A percentile compares a stretch with the other conserved stretches of the same genome.
Evolutionary conservation across 2,329 filamentous ascomycete species (phyloP).

Genomic region (Phialocephala sp.): DNA sequence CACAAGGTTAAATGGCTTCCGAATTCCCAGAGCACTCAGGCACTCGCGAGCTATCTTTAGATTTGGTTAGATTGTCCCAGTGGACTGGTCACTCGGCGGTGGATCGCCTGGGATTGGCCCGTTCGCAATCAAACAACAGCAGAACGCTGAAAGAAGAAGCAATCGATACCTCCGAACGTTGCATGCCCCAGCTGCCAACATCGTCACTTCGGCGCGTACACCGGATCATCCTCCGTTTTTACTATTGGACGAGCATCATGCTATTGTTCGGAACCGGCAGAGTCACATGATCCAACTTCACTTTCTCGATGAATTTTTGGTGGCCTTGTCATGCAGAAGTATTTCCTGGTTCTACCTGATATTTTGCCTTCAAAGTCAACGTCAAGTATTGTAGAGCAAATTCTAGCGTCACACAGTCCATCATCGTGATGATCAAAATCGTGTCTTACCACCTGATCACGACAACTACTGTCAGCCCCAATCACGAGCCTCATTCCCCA

Average conservation of each 20-base stretch:
- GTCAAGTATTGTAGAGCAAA: not conserved
- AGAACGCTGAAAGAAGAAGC: not conserved
- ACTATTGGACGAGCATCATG: not conserved
- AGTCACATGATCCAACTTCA: not conserved
- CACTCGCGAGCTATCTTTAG: conserved; percentile 4
- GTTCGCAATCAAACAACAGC: not conserved
- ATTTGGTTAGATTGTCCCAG: not conserved
- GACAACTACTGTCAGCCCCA: not conserved
- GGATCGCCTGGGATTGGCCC: not conserved
- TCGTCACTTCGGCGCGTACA: too few species aligned
- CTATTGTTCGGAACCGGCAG: not conserved
- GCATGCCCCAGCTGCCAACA: not conserved
- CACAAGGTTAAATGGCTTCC: not conserved
- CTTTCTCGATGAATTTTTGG: not conserved
- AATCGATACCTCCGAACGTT: too few species aligned
- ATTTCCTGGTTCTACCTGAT: not conserved
- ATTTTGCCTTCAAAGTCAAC: not conserved
- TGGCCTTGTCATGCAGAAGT: not conserved
- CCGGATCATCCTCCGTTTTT: not conserved
- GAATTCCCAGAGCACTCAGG: not conserved
- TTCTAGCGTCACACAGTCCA: not conserved
- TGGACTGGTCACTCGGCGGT: not conserved
- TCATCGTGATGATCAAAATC: not conserved
- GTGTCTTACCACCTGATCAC: not conserved
- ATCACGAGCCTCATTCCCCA: not conserved